Conservation (phyloP, 75 land plant genomes). For the Chamaecyparis obtusa region DNA sequence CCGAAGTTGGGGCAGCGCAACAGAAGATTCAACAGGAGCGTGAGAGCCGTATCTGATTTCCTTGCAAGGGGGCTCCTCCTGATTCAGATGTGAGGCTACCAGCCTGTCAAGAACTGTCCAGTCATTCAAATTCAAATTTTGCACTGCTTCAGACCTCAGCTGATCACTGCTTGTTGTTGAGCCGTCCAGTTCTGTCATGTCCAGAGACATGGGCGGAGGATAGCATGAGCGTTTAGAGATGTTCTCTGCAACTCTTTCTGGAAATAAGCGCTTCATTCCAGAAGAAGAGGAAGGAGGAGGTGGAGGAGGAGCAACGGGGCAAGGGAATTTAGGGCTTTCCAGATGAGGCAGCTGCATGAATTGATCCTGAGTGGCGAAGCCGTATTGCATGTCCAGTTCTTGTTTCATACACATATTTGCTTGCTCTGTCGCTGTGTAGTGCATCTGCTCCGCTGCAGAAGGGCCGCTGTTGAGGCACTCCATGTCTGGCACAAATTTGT, state of each 20-base stretch:
- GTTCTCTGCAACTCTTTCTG: slow-evolving; percentile 3
- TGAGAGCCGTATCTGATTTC: not conserved
- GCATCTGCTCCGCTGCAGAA: not conserved
- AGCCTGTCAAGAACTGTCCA: slow-evolving; percentile 57
- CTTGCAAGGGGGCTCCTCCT: slow-evolving; percentile 15
- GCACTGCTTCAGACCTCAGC: not conserved
- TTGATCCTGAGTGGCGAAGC: slow-evolving; percentile 17
- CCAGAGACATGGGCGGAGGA: not conserved
- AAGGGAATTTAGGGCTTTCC: slow-evolving; percentile 34
- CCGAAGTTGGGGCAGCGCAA: not conserved
- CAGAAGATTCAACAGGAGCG: not conserved
- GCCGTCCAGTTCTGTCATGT: slow-evolving; percentile 10
- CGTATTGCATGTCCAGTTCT: slow-evolving; percentile 12
- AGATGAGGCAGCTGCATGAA: slow-evolving; percentile 59
- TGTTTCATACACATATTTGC: slow-evolving; percentile 13
- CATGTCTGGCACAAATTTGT: not conserved
- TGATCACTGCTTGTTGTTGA: not conserved
- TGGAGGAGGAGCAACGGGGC: not conserved
- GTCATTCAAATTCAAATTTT: slow-evolving; percentile 18
- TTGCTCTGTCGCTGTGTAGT: not conserved
- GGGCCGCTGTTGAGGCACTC: not conserved
- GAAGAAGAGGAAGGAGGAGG: not conserved
- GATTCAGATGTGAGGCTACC: slow-evolving; percentile 58
- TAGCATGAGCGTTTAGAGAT: not conserved
- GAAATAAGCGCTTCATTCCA: slow-evolving; percentile 3